Base-by-base conservation (phyloP, 1,284 basidiomycete species). In the Leccinum huronense region DNA sequence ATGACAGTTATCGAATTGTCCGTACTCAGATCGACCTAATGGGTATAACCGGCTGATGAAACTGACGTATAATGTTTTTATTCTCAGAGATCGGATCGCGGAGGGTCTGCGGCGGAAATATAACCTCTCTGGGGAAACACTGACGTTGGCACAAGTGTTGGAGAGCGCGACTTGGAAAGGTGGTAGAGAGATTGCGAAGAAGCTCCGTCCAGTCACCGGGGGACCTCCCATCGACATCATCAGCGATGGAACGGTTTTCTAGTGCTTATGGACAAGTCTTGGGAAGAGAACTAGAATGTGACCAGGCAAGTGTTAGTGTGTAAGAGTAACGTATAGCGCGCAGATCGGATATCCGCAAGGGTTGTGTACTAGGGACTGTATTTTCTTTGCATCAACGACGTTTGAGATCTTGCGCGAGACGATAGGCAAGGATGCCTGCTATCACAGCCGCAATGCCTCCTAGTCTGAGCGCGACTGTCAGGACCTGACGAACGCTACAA, bases 161-260 rank as follows among this genome's bases (percentile, higher is more conserved):
- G 96, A 98, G 77, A 89, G 89, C 59, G 95, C 94, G 2, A 98
- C 95, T 0, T 98, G 96, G 97, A 97, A 96, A 74, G 95, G 94
- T 3, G 96, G 92, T 0, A 82, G 95, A 6, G 93, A 97, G 78
- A 93, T 98, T 57, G 96, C 96, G 0, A 91, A 88, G 74, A 77
- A 83, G 72, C 89, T 87, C 74, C 80, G 95, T 16, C 89, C 89
- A 0, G 78, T 81, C 56, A 89, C 86, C 0, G 87, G 89, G 3
- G 94, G 93, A 0, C 95, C 94, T 1, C 95, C 95, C 0, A 93
- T 97, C 71, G 90, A 93, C 65, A 91, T 94, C 63, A 83, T 89
- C 66, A 93, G 91, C 66, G 93, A 94, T 67, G 93, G 93, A 1
- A 94, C 92, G 0, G 86, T 95, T 1, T 94, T 94, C 74, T 94